Base-by-base conservation (phyloP, 1,284 basidiomycete genomes). In the Ceratobasidium sp. region DNA sequence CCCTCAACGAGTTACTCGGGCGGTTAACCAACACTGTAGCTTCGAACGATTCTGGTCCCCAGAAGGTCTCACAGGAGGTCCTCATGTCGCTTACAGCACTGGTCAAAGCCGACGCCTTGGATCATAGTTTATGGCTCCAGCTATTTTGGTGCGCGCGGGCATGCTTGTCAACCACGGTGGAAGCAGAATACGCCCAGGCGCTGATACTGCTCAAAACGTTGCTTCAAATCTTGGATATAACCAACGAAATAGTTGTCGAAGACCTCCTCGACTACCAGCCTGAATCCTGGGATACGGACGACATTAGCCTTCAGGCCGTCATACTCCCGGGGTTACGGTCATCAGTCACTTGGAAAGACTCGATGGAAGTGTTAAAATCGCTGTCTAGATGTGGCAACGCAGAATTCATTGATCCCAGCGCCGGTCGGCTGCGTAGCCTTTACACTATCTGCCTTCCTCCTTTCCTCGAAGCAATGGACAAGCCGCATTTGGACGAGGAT, bases 91-190 rank as follows among this genome's bases (percentile, higher is more conserved):
- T 98, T 62, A 86, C 85, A 17, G 82, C 88, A 8, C 83, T 95
- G 67, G 86, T 87, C 12, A 83, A 84, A 38, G 82, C 83, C 6
- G 79, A 84, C 20, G 84, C 88, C 49, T 79, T 88, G 12, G 84
- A 90, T 70, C 81, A 83, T 31, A 79, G 84, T 2, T 82, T 91
- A 31, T 81, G 94, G 32, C 92, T 93, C 0, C 92, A 93, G 75
- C 82, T 95, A 49, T 97, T 93, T 79, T 97, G 95, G 95, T 90
- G 88, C 74, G 84, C 89, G 1, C 85, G 87, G 49, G 94, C 93
- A 0, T 93, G 91, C 73, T 83, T 96, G 31, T 89, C 87, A 22
- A 96, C 94, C 0, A 89, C 90, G 0, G 89, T 91, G 53, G 93
- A 97, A 77, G 79, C 82, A 4, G 96, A 97, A 77, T 98, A 93